Evolutionary conservation across 176 grass and related monocot genomes (phyloP).

Genomic region (Rhynchospora pubera): DNA sequence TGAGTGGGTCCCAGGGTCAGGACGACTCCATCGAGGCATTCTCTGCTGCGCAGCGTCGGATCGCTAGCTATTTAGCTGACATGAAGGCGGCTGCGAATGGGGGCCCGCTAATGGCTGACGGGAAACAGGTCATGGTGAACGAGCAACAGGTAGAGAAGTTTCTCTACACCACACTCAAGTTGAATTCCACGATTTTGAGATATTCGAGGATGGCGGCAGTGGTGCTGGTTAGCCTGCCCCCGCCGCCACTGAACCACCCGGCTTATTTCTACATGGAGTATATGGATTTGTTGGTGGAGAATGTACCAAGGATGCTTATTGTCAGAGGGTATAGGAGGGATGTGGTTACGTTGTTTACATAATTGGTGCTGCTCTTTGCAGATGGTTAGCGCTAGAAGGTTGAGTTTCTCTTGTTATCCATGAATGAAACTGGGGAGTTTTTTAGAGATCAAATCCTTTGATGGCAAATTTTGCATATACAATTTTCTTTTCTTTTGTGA

Average conservation of each 20-base stretch:
- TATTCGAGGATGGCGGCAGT: conserved; percentile 95
- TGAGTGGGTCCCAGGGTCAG: conserved; percentile 50
- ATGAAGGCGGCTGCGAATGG: conserved; percentile 68
- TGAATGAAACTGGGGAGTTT: not conserved
- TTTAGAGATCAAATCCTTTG: not conserved
- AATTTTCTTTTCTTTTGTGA: conserved; percentile 8
- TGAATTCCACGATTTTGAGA: conserved; percentile 88
- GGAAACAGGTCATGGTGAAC: conserved; percentile 65
- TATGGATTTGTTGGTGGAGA: conserved; percentile 97
- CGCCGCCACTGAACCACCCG: conserved; percentile 71
- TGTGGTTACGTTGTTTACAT: conserved; percentile 94
- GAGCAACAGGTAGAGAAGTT: conserved; percentile 95
- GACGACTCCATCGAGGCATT: conserved; percentile 82
- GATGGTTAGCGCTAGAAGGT: not conserved
- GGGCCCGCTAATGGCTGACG: conserved; percentile 47
- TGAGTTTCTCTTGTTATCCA: not conserved
- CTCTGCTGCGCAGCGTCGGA: conserved; percentile 64
- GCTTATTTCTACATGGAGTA: conserved; percentile 99
- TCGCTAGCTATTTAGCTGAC: conserved; percentile 57
- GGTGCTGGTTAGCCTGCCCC: conserved; percentile 92
- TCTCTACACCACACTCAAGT: conserved; percentile 82
- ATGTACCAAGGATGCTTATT: conserved; percentile 91
- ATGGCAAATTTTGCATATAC: conserved; percentile 17
- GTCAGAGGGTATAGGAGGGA: conserved; percentile 95
- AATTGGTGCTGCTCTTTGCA: conserved; percentile 29